Evolutionary conservation across 805 yeast genomes (phyloP).

Genomic region (Pichia exigua): DNA sequence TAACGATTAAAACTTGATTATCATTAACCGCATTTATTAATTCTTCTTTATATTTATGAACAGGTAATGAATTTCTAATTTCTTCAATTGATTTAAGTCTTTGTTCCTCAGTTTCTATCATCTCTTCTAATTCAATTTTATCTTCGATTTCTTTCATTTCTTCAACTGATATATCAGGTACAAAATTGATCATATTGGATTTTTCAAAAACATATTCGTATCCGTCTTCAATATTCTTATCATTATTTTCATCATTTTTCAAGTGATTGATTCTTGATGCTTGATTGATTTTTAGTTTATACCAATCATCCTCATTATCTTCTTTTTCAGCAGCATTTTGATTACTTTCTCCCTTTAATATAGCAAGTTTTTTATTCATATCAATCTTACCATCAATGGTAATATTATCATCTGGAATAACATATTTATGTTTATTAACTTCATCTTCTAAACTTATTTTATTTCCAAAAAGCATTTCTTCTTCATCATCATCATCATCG

Average conservation of each 20-base stretch:
- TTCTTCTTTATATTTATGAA: constrained; percentile 51
- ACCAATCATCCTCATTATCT: constrained; percentile 37
- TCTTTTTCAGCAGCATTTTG: constrained; percentile 24
- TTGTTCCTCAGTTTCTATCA: constrained; percentile 29
- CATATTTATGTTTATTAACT: constrained; percentile 27
- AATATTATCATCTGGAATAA: constrained; percentile 51
- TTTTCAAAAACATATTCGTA: constrained; percentile 76
- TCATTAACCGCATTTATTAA: constrained; percentile 51
- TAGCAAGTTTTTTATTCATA: constrained; percentile 43
- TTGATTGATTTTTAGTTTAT: constrained; percentile 39
- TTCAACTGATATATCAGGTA: constrained; percentile 31
- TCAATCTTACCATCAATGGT: constrained; percentile 47
- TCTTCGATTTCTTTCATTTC: constrained; percentile 18
- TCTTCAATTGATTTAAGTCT: constrained; percentile 35
- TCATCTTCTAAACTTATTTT: constrained; percentile 7
- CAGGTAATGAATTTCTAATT: constrained; percentile 66
- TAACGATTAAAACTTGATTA: constrained; percentile 71
- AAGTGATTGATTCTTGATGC: constrained; percentile 25
- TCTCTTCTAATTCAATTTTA: constrained; percentile 29
- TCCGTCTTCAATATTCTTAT: constrained; percentile 30
- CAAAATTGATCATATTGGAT: constrained; percentile 47
- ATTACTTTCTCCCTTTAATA: constrained; percentile 29
- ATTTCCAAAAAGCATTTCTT: constrained; percentile 1
- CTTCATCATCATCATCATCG: not conserved
- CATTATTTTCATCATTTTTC: constrained; percentile 10